Evolutionary conservation across 2,329 filamentous ascomycete species (phyloP).

Genomic region (Xylaria multiplex): DNA sequence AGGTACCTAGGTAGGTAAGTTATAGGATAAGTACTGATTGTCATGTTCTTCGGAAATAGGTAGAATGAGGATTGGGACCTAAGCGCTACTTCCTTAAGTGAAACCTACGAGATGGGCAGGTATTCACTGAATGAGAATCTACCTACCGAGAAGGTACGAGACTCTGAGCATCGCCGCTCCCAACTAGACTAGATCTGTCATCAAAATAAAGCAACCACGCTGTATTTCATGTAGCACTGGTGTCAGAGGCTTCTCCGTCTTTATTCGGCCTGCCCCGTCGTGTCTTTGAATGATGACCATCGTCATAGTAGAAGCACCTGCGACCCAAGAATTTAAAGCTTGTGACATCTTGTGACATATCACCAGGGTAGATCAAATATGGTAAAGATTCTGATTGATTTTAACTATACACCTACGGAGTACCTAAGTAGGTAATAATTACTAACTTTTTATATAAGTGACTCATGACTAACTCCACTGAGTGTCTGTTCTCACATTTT

Average conservation of each 20-base stretch:
- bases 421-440: no score
- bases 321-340: neutral
- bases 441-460: no score
- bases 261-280: neutral
- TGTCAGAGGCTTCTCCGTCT: neutral
- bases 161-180: neutral
- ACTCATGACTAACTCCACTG: no score
- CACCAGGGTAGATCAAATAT: no score
- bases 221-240: neutral
- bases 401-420: no score
- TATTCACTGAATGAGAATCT: neutral
- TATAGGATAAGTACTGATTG: neutral
- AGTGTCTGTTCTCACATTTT: no score
- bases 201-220: neutral
- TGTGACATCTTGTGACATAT: no score
- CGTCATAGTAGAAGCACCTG: neutral
- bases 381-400: no score
- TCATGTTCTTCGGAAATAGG: neutral
- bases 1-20: conserved; percentile 1
- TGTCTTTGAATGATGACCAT: neutral
- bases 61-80: no score
- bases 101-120: neutral
- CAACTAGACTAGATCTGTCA: neutral
- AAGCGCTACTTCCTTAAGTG: neutral
- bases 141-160: neutral